These are phyloP conservation scores for Tricladium varicosporioides DNA, from an alignment of 2,329 filamentous ascomycete genomes.

Conservation along the genomic window DNA sequence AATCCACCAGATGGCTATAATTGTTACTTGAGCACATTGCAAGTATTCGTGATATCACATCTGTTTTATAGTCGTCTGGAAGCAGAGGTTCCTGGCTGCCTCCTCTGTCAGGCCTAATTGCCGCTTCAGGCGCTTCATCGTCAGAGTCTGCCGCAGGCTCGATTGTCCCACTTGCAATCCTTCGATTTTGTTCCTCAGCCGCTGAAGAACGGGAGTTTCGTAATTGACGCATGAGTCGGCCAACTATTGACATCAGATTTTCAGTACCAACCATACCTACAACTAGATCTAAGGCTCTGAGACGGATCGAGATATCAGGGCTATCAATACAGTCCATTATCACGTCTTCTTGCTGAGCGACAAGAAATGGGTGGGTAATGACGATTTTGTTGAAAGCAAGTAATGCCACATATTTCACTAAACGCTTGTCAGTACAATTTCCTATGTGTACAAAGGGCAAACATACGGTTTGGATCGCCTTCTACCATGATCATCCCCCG, in stretches of 20 bases:
- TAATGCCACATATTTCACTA: conserved; percentile 95
- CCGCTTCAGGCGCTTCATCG: conserved; percentile 52
- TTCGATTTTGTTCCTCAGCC: conserved; percentile 42
- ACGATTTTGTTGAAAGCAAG: conserved; percentile 96
- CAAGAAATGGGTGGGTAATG: conserved; percentile 79
- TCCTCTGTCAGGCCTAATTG: conserved; percentile 48
- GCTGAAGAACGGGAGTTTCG: conserved; percentile 60
- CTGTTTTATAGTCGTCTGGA: conserved; percentile 81
- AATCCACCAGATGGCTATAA: conserved; percentile 82
- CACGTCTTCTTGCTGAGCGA: conserved; percentile 91
- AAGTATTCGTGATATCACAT: conserved; percentile 79
- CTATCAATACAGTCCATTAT: conserved; percentile 97
- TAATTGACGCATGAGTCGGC: conserved; percentile 83
- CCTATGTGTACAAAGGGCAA: conserved; percentile 12
- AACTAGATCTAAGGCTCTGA: conserved; percentile 87
- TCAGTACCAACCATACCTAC: conserved; percentile 91
- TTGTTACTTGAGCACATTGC: conserved; percentile 89
- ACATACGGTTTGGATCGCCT: conserved; percentile 86
- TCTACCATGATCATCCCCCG: conserved; percentile 92
- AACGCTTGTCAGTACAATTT: conserved; percentile 4
- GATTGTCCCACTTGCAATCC: conserved; percentile 40
- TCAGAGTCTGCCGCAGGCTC: conserved; percentile 47
- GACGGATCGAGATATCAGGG: conserved; percentile 89
- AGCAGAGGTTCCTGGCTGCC: conserved; percentile 58
- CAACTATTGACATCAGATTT: conserved; percentile 79